A percentile compares a stretch with the other conserved stretches of the same genome.
Conservation (phyloP, 1,139 yeast species). For the Scheffersomyces titani region DNA sequence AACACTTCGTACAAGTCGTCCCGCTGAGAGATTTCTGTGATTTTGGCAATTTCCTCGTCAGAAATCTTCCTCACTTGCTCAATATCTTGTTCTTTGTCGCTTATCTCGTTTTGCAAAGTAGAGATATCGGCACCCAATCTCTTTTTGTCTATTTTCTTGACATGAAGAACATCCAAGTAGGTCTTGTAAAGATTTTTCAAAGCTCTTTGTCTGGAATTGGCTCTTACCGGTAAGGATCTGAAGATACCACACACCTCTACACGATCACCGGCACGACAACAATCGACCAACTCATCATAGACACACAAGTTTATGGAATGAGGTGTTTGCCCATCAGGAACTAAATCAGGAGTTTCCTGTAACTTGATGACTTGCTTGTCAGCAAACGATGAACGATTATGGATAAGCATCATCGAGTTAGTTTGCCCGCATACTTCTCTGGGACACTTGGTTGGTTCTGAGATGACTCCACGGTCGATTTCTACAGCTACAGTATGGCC, state of each 20-base stretch:
- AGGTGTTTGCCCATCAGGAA: conserved; percentile 99
- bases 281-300: conserved; percentile 93
- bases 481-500: conserved; percentile 91
- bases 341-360: conserved; percentile 96
- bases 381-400: conserved; percentile 89
- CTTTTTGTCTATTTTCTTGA: conserved; percentile 80
- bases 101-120: conserved; percentile 49
- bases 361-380: conserved; percentile 92
- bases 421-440: conserved; percentile 82
- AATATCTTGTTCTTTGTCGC: conserved; percentile 61
- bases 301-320: conserved; percentile 93
- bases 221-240: conserved; percentile 88
- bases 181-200: conserved; percentile 86
- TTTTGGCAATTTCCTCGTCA: conserved; percentile 66
- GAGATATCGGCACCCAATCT: conserved; percentile 81
- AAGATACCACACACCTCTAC: conserved; percentile 95
- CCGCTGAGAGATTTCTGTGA: conserved; percentile 62
- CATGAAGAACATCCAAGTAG: conserved; percentile 90
- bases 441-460: conserved; percentile 93
- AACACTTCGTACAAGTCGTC: conserved; percentile 85
- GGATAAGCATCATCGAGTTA: conserved; percentile 88
- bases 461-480: conserved; percentile 90
- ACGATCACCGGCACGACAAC: conserved; percentile 95
- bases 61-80: conserved; percentile 74
- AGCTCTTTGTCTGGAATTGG: conserved; percentile 82